A percentile compares a stretch with the other conserved stretches of the same genome.
These are phyloP conservation scores for Rhodamnia argentea DNA, from an alignment of 345 rosid genomes.

Conservation along the genomic window DNA sequence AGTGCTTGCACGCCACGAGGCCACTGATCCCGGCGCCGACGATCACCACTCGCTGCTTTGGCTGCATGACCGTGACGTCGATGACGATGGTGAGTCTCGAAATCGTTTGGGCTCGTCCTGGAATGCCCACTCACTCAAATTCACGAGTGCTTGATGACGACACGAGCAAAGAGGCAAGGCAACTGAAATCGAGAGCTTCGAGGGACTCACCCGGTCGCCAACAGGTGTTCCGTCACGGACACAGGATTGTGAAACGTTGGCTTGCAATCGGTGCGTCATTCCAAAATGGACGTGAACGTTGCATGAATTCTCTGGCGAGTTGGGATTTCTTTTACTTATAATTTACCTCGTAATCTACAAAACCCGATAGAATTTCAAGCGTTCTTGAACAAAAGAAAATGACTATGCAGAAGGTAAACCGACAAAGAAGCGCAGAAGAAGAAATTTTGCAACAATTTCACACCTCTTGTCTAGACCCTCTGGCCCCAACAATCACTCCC, in stretches of 20 bases:
- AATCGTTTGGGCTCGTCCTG: not conserved
- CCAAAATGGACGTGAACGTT: no score
- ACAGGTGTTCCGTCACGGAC: not conserved
- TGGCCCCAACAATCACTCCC: no score
- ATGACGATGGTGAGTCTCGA: not conserved
- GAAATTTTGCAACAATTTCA: not conserved
- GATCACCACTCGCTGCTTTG: conserved; percentile 11
- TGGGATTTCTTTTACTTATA: no score
- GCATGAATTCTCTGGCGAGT: no score
- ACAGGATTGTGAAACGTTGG: not conserved
- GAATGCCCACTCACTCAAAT: not conserved
- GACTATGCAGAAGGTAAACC: no score
- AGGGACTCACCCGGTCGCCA: not conserved
- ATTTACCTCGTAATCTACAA: no score
- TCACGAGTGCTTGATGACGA: not conserved
- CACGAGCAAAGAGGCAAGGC: not conserved
- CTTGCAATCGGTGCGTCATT: not conserved
- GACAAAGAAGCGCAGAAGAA: not conserved
- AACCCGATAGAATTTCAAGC: not conserved
- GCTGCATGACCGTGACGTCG: not conserved
- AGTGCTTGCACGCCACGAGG: conserved; percentile 24
- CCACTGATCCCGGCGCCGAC: conserved; percentile 40
- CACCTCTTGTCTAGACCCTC: not conserved
- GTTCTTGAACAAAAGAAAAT: not conserved
- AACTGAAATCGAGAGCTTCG: not conserved